These are phyloP conservation scores for Euptelea pleiosperma DNA, from an alignment of 164 flowering plant genomes.

Conservation along the genomic window DNA sequence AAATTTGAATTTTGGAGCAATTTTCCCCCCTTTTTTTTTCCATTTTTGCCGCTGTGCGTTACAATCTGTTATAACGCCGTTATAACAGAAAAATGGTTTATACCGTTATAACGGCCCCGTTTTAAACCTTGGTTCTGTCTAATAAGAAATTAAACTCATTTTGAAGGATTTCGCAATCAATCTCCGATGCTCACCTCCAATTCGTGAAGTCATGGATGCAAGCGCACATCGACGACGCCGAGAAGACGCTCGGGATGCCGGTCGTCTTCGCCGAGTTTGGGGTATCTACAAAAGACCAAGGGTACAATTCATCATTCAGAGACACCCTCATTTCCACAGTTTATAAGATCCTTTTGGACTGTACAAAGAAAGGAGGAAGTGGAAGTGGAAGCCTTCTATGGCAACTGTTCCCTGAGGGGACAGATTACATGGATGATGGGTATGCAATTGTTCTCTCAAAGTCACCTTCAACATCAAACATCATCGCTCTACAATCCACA, in stretches of 20 bases:
- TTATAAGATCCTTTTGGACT: conserved; percentile 51
- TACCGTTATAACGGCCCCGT: too few species aligned
- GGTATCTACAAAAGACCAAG: conserved; percentile 64
- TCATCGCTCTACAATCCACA: conserved; percentile 70
- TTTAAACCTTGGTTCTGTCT: too few species aligned
- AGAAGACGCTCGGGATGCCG: conserved; percentile 75
- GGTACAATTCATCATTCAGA: conserved; percentile 63
- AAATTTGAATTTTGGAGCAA: too few species aligned
- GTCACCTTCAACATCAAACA: conserved; percentile 54
- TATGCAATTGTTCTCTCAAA: conserved; percentile 74
- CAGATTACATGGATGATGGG: conserved; percentile 94
- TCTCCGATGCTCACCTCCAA: conserved; percentile 31
- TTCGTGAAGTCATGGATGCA: conserved; percentile 83
- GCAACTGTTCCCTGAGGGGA: conserved; percentile 90
- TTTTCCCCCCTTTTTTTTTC: too few species aligned
- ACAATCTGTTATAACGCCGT: too few species aligned
- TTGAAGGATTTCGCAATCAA: too few species aligned
- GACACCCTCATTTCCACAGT: conserved; percentile 58
- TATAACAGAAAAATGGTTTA: too few species aligned
- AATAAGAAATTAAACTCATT: neutral
- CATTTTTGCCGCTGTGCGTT: too few species aligned
- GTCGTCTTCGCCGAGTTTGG: conserved; percentile 84
- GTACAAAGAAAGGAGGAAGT: conserved; percentile 74
- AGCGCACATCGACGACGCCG: conserved; percentile 86
- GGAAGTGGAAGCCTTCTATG: conserved; percentile 83